Evolutionary conservation across 441 rosid genomes (phyloP).

Genomic region (Metrosideros polymorpha): DNA sequence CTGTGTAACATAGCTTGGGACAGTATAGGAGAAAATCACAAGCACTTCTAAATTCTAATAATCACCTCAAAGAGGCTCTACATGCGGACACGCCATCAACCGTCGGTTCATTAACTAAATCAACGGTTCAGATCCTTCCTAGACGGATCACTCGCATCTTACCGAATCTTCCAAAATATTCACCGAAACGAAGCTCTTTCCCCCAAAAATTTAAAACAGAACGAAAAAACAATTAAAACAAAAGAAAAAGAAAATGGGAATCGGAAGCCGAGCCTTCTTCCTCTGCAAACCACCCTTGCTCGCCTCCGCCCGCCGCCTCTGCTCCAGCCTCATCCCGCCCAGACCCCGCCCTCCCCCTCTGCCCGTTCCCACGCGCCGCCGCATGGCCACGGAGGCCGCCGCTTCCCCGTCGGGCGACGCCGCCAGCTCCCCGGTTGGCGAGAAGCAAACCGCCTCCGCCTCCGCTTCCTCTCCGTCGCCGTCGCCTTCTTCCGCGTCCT

Average conservation of each 20-base stretch:
- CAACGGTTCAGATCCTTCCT: neutral
- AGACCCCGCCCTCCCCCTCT: slow-evolving; percentile 6
- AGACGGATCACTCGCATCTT: neutral
- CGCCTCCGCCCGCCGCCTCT: slow-evolving; percentile 20
- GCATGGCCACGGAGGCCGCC: slow-evolving; percentile 42
- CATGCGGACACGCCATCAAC: neutral
- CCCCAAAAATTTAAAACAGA: neutral
- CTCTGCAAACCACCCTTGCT: slow-evolving; percentile 34
- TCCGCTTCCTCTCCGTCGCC: slow-evolving; percentile 3
- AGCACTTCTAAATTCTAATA: neutral
- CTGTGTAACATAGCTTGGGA: too few relatives aligned
- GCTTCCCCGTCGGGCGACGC: slow-evolving; percentile 18
- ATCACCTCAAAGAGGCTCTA: neutral
- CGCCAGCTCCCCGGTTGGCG: slow-evolving; percentile 9
- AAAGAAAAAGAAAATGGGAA: slow-evolving; percentile 6
- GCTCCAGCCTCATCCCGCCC: slow-evolving; percentile 20
- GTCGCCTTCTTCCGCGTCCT: slow-evolving; percentile 27
- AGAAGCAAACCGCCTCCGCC: neutral
- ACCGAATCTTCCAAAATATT: neutral
- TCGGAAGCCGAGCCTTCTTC: slow-evolving; percentile 29
- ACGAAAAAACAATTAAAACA: neutral
- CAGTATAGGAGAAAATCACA: neutral
- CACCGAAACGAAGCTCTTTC: neutral
- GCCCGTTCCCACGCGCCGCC: slow-evolving; percentile 10
- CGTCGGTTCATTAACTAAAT: neutral